Evolutionary conservation across 1,284 basidiomycete species (phyloP), one percentile per base, ranked within the genome.

Genomic region (Thecaphora thlaspeos): DNA sequence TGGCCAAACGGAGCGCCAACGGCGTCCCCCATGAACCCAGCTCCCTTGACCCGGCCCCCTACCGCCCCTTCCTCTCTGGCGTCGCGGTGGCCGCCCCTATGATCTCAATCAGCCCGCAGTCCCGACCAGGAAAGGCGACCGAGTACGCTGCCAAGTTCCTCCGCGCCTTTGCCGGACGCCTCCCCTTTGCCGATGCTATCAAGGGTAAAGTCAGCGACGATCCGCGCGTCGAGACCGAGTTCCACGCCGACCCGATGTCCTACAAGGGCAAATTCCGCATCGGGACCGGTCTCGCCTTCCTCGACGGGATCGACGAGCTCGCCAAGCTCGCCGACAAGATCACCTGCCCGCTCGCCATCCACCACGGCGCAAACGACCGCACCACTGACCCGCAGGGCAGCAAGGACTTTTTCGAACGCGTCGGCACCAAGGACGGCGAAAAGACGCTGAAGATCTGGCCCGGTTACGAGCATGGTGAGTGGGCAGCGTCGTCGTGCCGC

Each of bases 141-240:
- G 80, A 82, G 55, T 53, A 62, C 24, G 52, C 81, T 36, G 82
- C 76, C 10, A 58, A 78, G 39, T 56, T 72, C 1, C 57, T 82
- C 23, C 61, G 73, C 34, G 77, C 70, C 54, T 70, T 82, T 37
- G 80, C 79, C 4, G 80, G 80, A 17, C 73, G 78, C 2, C 66
- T 82, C 3, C 81, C 82, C 4, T 55, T 82, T 17, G 79, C 79
- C 4, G 71, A 76, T 28, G 80, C 79, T 34, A 80, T 82, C 51
- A 68, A 61, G 71, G 81, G 82, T 38, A 82, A 82, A 39, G 80
- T 81, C 17, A 81, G 79, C n/a, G 80, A 82, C 61, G 82, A 83
- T 75, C 81, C 81, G 0, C 61, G 80, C 14, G 81, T 82, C 5
- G 59, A 74, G 24, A 53, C 51, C 17, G 65, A 65, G 30, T 60